Evolutionary conservation across 225 moss, liverwort and hornwort genomes (phyloP), one percentile per base, ranked within the genome.

Genomic region (Asterella californica): DNA sequence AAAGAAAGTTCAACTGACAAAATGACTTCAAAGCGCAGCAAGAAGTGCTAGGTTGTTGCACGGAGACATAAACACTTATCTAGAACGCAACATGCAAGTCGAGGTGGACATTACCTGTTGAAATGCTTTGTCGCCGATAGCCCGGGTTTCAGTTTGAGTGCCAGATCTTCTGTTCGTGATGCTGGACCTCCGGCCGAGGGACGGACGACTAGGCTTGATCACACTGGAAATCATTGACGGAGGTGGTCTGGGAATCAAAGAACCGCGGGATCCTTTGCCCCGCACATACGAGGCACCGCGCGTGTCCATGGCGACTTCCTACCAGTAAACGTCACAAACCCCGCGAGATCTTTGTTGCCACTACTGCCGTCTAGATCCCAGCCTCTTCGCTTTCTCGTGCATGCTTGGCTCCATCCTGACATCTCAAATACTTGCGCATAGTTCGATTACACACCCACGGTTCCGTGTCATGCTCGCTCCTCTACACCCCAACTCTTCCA

Each of bases 111-210:
- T 82, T 47, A 88, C 87, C 71, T 93, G 93, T 66, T 99, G 99
- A 66, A 95, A 99, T 29, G 83, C 82, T 70, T 87, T 86, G 77
- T 99, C 95, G 45, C 78, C 86, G 42, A 99, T 75, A 7, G 93
- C 89, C 48, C 99, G 83, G 37, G 90, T 87, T 76, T 99, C 99
- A 38, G 83, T 79, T 3, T 88, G 87, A 60, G 81, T 75, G 78
- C 93, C 89, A 53, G 86, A 60, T 46, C 78, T 88, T 69, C 92
- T 95, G 2, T 91, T 87, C 30, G 89, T 86, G 54, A 90, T 84
- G 77, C 93, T 94, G 62, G 84, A 82, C 54, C 90, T 80, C 48
- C 95, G 91, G 4, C 83, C 81, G 21, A 79, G 29, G 0, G 83
- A 85, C 15, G 84, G 74, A 42, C 86, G 88, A 24, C 85, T 65